Conservation (phyloP, 1,284 basidiomycete genomes). For the Leccinum angustisporum region DNA sequence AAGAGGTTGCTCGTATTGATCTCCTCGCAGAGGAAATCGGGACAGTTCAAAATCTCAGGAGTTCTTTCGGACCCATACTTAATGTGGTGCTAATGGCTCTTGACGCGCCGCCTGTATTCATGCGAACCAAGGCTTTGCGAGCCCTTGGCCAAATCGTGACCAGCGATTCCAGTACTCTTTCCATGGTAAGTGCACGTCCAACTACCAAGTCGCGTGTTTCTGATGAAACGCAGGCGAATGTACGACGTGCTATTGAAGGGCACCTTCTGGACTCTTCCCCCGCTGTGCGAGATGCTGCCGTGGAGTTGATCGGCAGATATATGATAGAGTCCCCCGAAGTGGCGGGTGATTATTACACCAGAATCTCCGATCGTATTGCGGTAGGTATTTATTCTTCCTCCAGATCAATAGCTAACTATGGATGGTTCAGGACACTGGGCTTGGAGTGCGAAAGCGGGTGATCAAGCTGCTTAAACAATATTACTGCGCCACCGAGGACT, state of each 20-base stretch:
- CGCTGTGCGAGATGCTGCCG: constrained; percentile 92
- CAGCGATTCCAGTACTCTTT: constrained; percentile 81
- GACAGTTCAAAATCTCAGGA: constrained; percentile 68
- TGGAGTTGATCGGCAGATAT: constrained; percentile 94
- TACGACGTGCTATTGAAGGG: constrained; percentile 81
- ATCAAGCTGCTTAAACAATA: constrained; percentile 90
- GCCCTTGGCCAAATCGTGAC: constrained; percentile 85
- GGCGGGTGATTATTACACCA: constrained; percentile 81
- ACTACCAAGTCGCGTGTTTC: neutral
- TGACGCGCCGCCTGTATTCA: constrained; percentile 80
- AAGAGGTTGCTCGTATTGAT: constrained; percentile 66
- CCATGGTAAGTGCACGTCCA: constrained; percentile 50
- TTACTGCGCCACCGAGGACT: constrained; percentile 65
- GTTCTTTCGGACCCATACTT: constrained; percentile 79
- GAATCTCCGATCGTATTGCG: constrained; percentile 84
- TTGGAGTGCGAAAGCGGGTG: constrained; percentile 91
- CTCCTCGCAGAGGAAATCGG: constrained; percentile 74
- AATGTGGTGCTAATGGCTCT: constrained; percentile 74
- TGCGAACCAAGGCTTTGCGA: constrained; percentile 87
- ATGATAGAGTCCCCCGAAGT: constrained; percentile 85
- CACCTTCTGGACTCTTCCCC: constrained; percentile 89
- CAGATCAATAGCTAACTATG: neutral
- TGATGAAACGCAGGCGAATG: constrained; percentile 53
- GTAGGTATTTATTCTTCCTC: constrained; percentile 44
- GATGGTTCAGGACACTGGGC: constrained; percentile 75